Evolutionary conservation across 2,329 filamentous ascomycete species (phyloP), one percentile per base, ranked within the genome.

Genomic region (Clonostachys rosea): DNA sequence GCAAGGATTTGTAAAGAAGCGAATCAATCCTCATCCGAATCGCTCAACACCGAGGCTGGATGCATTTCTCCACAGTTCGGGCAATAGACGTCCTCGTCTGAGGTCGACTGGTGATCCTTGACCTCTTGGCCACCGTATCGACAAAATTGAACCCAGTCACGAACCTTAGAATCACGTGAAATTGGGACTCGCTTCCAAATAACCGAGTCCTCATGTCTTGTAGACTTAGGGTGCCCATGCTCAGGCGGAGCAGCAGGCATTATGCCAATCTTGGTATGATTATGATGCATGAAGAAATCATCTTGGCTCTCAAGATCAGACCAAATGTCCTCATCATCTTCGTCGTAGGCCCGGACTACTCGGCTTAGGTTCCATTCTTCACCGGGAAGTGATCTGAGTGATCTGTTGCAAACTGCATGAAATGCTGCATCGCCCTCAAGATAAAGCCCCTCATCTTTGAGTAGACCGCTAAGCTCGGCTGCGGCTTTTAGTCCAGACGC

Each of bases 391-490:
- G 58, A 52, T 39, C 68, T 66, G 20, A 80, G 54, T 17, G 62
- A 51, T 16, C 47, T 30, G 42, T 64, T 69, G 46, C 63, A 62
- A 14, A 66, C 61, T 34, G 68, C 68, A 4, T 78, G 55, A 49
- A 70, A 76, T 2, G 68, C 57, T 3, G 75, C 65, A 1, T 65
- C 63, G 6, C 72, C 69, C 40, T 73, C 71, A 16, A 79, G 61
- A 35, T 75, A 69, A 10, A 80, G 64, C 3, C 77, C 77, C 48
- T 78, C 75, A 41, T 79, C 73, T 50, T 70, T 77, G 47, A 80
- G 58, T 58, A 80, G 69, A 5, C 75, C 74, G n/a, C 67, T 67
- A 37, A 80, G 59, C 52, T 79, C 75, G 4, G 64, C 63, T 8
- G 66, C 66, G 12, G 70, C 70, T 50, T 74, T 75, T 49, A 67